phyloP scores from a whole-genome alignment of 106 monocot species.

The Phalaenopsis equestris region DNA sequence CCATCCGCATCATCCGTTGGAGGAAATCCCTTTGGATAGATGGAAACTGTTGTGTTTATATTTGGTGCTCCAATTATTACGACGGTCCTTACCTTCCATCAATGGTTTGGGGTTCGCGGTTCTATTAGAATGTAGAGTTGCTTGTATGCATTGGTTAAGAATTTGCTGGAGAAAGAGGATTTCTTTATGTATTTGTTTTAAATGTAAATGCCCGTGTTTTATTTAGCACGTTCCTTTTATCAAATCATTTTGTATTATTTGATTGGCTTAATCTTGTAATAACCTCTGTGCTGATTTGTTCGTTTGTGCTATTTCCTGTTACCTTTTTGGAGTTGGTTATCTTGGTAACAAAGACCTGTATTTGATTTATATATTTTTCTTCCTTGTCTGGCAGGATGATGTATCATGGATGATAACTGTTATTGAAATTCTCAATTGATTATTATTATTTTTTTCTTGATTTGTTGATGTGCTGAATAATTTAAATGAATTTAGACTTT shows the following conservation, averaged over 20 bases:
- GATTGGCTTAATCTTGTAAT: neutral
- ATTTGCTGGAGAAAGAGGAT: neutral
- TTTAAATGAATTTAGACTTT: too few relatives aligned
- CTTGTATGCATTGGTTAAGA: neutral
- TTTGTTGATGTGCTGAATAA: too few relatives aligned
- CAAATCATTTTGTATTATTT: conserved; percentile 5
- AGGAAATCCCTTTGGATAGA: conserved; percentile 8
- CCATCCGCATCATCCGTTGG: neutral
- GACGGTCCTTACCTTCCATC: neutral
- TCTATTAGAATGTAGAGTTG: neutral
- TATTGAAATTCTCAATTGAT: too few relatives aligned
- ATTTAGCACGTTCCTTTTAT: neutral
- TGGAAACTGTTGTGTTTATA: neutral
- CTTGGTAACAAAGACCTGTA: too few relatives aligned
- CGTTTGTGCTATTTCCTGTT: neutral
- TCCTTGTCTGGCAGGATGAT: too few relatives aligned
- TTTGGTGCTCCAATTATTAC: neutral
- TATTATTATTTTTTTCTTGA: too few relatives aligned
- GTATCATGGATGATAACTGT: too few relatives aligned
- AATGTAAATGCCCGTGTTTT: neutral
- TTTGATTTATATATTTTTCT: too few relatives aligned
- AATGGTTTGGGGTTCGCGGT: neutral
- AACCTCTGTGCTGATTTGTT: neutral
- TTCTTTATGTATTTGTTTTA: neutral
- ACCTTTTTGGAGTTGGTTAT: too few relatives aligned